phyloP scores from a whole-genome alignment of 2,329 filamentous ascomycete species.

The Penicillium sumatraense region DNA sequence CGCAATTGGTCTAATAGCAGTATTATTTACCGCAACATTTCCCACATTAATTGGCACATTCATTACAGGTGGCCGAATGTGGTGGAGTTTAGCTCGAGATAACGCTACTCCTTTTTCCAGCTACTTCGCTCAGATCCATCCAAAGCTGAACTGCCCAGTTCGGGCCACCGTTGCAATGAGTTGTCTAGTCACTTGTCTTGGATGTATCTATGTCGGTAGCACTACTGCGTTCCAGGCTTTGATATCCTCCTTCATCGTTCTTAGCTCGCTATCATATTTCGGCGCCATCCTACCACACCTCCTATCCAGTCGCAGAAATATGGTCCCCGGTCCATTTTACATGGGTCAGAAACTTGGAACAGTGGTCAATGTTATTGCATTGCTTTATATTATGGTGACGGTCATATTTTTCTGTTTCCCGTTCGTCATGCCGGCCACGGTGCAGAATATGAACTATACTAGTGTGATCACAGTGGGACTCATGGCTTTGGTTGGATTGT shows the following conservation, averaged over 20 bases:
- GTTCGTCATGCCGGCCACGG: slow-evolving; percentile 50
- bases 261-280: slow-evolving; percentile 63
- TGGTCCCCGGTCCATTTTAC: slow-evolving; percentile 63
- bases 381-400: slow-evolving; percentile 64
- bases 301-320: slow-evolving; percentile 48
- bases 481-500: slow-evolving; percentile 37
- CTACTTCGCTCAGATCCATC: slow-evolving; percentile 54
- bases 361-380: slow-evolving; percentile 56
- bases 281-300: slow-evolving; percentile 66
- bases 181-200: slow-evolving; percentile 59
- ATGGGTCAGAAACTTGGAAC: slow-evolving; percentile 57
- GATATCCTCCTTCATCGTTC: slow-evolving; percentile 63
- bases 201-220: slow-evolving; percentile 67
- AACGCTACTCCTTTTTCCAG: slow-evolving; percentile 59
- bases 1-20: slow-evolving; percentile 57
- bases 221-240: slow-evolving; percentile 70
- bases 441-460: slow-evolving; percentile 59
- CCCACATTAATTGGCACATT: slow-evolving; percentile 59
- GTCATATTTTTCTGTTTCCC: slow-evolving; percentile 69
- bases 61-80: slow-evolving; percentile 61
- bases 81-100: slow-evolving; percentile 66
- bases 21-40: slow-evolving; percentile 60
- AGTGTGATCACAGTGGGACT: slow-evolving; percentile 45
- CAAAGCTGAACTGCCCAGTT: slow-evolving; percentile 56
- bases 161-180: slow-evolving; percentile 60